Evolutionary conservation across 2,329 filamentous ascomycete genomes (phyloP), one percentile per base, ranked within the genome.

Genomic region (Colletotrichum coccodes): DNA sequence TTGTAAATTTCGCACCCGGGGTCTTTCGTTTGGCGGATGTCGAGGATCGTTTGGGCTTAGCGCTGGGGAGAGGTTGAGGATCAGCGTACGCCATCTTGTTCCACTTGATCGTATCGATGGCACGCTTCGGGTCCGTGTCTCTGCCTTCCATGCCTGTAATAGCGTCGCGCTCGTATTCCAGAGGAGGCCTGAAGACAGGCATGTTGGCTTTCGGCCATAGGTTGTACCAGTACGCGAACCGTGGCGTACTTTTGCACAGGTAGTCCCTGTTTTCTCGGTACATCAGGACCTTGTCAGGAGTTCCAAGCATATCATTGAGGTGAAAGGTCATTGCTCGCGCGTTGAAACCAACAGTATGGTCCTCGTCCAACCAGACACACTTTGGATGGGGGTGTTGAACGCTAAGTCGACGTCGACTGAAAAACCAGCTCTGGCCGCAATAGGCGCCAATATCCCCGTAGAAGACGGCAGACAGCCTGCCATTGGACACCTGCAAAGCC

Each of bases 101-200:
- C 58, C 60, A 66, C n/a, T 60, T 44, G 11, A 59, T 9, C 44
- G 57, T 69, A 65, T 73, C 68, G 34, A 72, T 63, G 42, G 73
- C 73, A 11, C 53, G 52, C 7, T 71, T 44, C 5, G 70, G 63
- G 1, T 64, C 50, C 57, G 69, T 60, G 42, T 72, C 63, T 16
- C 66, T 59, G 21, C 71, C 70, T 9, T 66, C 38, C 38, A 64
- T 53, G 0, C 53, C 62, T 12, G 53, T 65, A 5, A 40, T 34
- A 14, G 56, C 53, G 47, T 75, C 59, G 2, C 32, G 44, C 9
- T 71, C 61, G 57, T 76, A 76, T 21, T 75, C 59, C 26, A 77
- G 71, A 6, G 66, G 64, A 21, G 74, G 74, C 12, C 71, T 66
- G 69, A 75, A 77, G 40, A 75, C 68, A 6, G 74, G 76, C n/a